Conservation (phyloP, 164 flowering plant genomes). For the Macadamia tetraphylla region DNA sequence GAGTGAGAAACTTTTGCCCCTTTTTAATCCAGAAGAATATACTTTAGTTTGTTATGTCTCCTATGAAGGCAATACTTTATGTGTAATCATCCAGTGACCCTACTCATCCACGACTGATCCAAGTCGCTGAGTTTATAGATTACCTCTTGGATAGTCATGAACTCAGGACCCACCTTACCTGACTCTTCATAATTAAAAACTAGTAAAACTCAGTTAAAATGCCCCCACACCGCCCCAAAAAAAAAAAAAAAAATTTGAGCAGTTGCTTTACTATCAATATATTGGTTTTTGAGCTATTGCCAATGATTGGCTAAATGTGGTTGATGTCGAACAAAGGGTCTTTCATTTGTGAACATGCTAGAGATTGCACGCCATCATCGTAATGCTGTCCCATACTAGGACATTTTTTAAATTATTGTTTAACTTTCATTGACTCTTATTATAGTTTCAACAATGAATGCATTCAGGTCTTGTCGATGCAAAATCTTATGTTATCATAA, state of each 20-base stretch:
- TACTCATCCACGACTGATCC: neutral
- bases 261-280: too few relatives aligned
- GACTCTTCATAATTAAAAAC: too few relatives aligned
- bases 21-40: neutral
- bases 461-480: constrained; percentile 50
- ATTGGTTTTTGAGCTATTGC: too few relatives aligned
- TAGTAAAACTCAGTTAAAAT: too few relatives aligned
- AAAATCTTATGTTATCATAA: constrained; percentile 65
- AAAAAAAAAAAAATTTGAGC: too few relatives aligned
- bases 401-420: neutral
- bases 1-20: constrained; percentile 27
- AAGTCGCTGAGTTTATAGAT: neutral
- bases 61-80: neutral
- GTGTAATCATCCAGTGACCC: neutral
- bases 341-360: too few relatives aligned
- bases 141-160: neutral
- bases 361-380: too few relatives aligned
- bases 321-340: too few relatives aligned
- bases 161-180: neutral
- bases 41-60: neutral
- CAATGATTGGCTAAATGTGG: too few relatives aligned
- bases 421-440: neutral
- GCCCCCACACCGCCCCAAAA: too few relatives aligned
- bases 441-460: constrained; percentile 4
- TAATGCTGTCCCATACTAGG: too few relatives aligned